Evolutionary conservation across 176 grass and related monocot genomes (phyloP).

Genomic region (Melocanna baccifera): DNA sequence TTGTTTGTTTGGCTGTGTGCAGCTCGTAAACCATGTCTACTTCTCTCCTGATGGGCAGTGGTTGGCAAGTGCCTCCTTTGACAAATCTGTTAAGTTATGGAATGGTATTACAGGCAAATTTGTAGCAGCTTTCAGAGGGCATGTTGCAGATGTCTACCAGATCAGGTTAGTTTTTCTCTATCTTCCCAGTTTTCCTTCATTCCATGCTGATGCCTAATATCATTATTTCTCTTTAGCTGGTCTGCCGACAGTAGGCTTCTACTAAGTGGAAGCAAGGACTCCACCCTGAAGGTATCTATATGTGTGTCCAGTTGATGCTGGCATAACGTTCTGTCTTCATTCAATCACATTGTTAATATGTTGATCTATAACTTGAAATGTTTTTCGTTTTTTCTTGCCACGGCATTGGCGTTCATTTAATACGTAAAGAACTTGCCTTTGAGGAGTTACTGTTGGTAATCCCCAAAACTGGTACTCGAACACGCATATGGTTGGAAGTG

Average conservation of each 20-base stretch:
- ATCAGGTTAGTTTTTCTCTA: slow-evolving; percentile 57
- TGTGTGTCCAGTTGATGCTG: neutral
- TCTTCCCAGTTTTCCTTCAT: neutral
- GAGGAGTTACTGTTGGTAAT: neutral
- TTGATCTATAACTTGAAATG: neutral
- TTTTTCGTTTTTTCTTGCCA: neutral
- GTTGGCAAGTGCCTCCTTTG: slow-evolving; percentile 97
- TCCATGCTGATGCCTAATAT: slow-evolving; percentile 9
- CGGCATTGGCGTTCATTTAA: neutral
- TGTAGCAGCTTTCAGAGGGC: slow-evolving; percentile 78
- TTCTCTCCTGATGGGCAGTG: slow-evolving; percentile 99
- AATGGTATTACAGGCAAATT: slow-evolving; percentile 95
- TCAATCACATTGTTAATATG: neutral
- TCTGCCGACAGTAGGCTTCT: slow-evolving; percentile 95
- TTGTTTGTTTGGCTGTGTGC: slow-evolving; percentile 30
- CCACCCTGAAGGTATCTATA: slow-evolving; percentile 76
- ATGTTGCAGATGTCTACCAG: slow-evolving; percentile 92
- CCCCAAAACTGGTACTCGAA: neutral
- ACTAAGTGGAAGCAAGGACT: slow-evolving; percentile 97
- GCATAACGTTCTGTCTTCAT: neutral
- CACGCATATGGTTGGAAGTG: neutral
- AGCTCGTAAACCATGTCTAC: slow-evolving; percentile 99
- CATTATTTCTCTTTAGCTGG: slow-evolving; percentile 57
- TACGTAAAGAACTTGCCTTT: neutral
- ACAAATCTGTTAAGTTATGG: slow-evolving; percentile 96